Evolutionary conservation across 768 basidiomycete genomes (phyloP).

Genomic region (Russula earlei): DNA sequence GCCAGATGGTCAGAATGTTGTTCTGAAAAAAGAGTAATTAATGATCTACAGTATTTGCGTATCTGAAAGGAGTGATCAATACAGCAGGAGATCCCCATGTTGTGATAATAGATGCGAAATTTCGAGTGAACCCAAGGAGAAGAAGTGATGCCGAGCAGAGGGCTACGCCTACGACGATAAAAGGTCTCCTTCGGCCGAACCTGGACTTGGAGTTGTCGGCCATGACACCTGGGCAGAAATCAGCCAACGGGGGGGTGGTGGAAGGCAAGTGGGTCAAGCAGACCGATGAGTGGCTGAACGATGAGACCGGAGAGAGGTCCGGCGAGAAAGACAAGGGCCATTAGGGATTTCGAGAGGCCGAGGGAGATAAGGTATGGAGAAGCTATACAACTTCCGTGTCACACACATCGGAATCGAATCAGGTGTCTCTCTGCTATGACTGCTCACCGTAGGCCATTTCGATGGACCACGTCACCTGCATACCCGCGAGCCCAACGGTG

Average conservation of each 20-base stretch:
- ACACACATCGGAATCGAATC: background rate
- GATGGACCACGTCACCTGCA: slow-evolving; percentile 87
- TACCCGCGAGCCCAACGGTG: slow-evolving; percentile 72
- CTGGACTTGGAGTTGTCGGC: slow-evolving; percentile 79
- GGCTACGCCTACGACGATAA: slow-evolving; percentile 63
- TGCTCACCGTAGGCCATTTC: slow-evolving; percentile 80
- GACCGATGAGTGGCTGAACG: slow-evolving; percentile 84
- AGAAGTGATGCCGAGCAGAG: slow-evolving; percentile 67
- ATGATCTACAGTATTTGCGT: background rate
- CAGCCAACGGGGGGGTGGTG: background rate
- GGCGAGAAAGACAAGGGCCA: slow-evolving; percentile 88
- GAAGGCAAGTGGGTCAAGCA: background rate
- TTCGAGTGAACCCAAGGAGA: slow-evolving; percentile 73
- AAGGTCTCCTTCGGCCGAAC: slow-evolving; percentile 80
- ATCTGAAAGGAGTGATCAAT: slow-evolving; percentile 13
- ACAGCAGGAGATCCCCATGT: slow-evolving; percentile 28
- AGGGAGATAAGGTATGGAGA: slow-evolving; percentile 86
- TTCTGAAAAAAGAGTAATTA: slow-evolving; percentile 44
- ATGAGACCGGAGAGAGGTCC: slow-evolving; percentile 86
- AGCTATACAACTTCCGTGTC: slow-evolving; percentile 29
- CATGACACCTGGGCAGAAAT: slow-evolving; percentile 38
- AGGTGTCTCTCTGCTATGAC: background rate
- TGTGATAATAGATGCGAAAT: slow-evolving; percentile 46
- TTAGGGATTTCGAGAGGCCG: slow-evolving; percentile 75
- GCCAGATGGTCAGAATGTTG: slow-evolving; percentile 55